A percentile compares a stretch with the other conserved stretches of the same genome.
Evolutionary conservation across 2,329 filamentous ascomycete species (phyloP).

Genomic region (Nakataea oryzae): DNA sequence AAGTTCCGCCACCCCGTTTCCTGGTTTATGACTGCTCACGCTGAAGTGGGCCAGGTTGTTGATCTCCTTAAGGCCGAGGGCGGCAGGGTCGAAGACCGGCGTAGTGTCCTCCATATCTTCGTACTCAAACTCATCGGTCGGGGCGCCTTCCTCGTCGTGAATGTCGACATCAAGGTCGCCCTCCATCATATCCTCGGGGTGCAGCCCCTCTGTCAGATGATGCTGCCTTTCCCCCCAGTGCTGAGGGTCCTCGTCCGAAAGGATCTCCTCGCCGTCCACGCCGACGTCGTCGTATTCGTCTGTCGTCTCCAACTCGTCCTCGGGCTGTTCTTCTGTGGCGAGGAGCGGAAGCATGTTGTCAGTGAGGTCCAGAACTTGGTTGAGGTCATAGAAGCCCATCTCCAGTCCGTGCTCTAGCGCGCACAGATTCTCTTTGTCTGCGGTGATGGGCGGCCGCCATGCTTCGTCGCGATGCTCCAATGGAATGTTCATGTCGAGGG

Average conservation of each 20-base stretch:
- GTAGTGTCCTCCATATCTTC: conserved; percentile 6
- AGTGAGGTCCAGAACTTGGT: background rate
- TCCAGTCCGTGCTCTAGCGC: too few species aligned
- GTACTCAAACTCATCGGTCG: conserved; percentile 7
- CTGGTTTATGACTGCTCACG: conserved; percentile 71
- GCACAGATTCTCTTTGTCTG: too few species aligned
- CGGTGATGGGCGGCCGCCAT: too few species aligned
- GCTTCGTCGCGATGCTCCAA: too few species aligned
- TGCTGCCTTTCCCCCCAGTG: conserved; percentile 8
- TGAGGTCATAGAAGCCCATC: background rate
- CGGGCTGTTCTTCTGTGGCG: conserved; percentile 4
- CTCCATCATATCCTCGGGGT: conserved; percentile 10
- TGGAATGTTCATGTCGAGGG: too few species aligned
- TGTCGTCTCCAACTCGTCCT: background rate
- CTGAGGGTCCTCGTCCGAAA: conserved; percentile 4
- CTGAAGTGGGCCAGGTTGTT: conserved; percentile 76
- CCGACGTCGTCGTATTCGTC: conserved; percentile 1
- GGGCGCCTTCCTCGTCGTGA: conserved; percentile 10
- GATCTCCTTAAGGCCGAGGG: conserved; percentile 64
- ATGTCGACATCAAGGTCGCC: conserved; percentile 12
- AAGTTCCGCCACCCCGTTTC: conserved; percentile 67
- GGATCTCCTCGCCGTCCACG: background rate
- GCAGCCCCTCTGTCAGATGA: conserved; percentile 8
- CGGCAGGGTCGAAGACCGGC: conserved; percentile 36
- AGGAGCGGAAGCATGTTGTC: background rate